Evolutionary conservation across 2,329 filamentous ascomycete genomes (phyloP).

Genomic region (Neonectria coccinea): DNA sequence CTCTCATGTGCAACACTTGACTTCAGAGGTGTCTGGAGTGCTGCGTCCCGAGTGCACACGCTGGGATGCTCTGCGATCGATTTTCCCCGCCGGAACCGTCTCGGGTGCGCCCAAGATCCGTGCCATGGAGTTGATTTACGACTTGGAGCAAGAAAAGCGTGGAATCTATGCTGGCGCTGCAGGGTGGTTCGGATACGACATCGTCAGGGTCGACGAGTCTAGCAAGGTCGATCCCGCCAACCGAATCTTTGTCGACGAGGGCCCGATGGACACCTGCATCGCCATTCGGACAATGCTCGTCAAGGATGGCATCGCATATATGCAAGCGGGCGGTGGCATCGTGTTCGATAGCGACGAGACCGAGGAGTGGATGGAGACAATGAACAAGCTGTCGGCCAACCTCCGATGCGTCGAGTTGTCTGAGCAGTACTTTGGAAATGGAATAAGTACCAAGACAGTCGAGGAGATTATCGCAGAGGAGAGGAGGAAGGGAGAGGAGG

Average conservation of each 20-base stretch:
- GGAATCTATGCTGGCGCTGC: slow-evolving; percentile 96
- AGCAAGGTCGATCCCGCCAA: slow-evolving; percentile 50
- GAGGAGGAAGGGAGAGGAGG: slow-evolving; percentile 44
- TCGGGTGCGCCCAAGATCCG: slow-evolving; percentile 95
- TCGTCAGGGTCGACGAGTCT: slow-evolving; percentile 71
- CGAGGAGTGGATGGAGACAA: slow-evolving; percentile 93
- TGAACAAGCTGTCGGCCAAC: slow-evolving; percentile 83
- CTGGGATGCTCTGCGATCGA: slow-evolving; percentile 95
- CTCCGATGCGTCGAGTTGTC: slow-evolving; percentile 45
- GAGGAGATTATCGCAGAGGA: slow-evolving; percentile 45
- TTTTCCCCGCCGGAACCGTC: slow-evolving; percentile 97
- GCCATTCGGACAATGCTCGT: slow-evolving; percentile 91
- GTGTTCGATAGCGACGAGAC: slow-evolving; percentile 94
- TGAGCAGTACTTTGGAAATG: slow-evolving; percentile 44
- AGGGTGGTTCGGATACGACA: slow-evolving; percentile 93
- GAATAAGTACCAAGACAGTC: slow-evolving; percentile 42
- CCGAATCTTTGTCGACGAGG: slow-evolving; percentile 64
- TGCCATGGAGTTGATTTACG: slow-evolving; percentile 97
- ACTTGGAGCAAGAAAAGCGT: slow-evolving; percentile 92
- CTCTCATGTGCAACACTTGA: slow-evolving; percentile 96
- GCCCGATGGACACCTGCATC: slow-evolving; percentile 90
- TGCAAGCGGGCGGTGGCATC: slow-evolving; percentile 91
- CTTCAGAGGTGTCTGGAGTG: slow-evolving; percentile 95
- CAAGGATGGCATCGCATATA: slow-evolving; percentile 90
- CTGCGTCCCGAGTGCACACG: slow-evolving; percentile 84